Base-by-base conservation (phyloP, 129 eudicot species). In the Pseudognaphalium luteoalbum region DNA sequence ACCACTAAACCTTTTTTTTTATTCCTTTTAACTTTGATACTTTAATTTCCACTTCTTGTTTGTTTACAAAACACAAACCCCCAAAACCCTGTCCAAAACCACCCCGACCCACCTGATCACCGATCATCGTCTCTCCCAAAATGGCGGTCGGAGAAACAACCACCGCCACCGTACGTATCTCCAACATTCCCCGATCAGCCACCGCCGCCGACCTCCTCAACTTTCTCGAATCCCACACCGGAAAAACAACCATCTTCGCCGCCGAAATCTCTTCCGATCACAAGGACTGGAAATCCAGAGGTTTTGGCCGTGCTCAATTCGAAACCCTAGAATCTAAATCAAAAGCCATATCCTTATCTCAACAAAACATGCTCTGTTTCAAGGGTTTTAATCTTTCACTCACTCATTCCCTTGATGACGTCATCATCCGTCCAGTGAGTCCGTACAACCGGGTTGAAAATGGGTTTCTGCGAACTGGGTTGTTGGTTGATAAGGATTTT, bases 261-360 rank as follows among this genome's bases (percentile, higher is more conserved):
- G 29, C 76, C 37, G 92, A 91, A 66, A 94, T 94, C 72, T 79
- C 85, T 85, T 80, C 99, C 42, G 96, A 91, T n/a, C 91, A 79
- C 84, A 82, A 85, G 3, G 87, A 94, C 81, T 94, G 99, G 99
- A 94, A 89, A 64, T 85, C 99, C 9, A 83, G 88, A 80, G 96
- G 93, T 57, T 85, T 78, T 35, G 99, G 99, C 4, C 84, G 93
- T 4, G 86, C 88, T 47, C 97, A 94, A 29, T 91, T 91, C 81
- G 93, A 89, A 32, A 80, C 93, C 87, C 87, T 83, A 29, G 81
- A 81, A 2, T 56, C 85, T 17, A 94, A 91, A 68, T 59, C 74
- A 58, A 32, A 39, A 52, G 91, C 96, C 62, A 17, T 85, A 0
- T 14, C 73, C 0, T 72, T 91, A 0, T 87, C 87, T 20, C 42